A percentile compares a stretch with the other conserved stretches of the same genome.
Evolutionary conservation across 768 basidiomycete species (phyloP).

Genomic region (Lactarius trivialis): DNA sequence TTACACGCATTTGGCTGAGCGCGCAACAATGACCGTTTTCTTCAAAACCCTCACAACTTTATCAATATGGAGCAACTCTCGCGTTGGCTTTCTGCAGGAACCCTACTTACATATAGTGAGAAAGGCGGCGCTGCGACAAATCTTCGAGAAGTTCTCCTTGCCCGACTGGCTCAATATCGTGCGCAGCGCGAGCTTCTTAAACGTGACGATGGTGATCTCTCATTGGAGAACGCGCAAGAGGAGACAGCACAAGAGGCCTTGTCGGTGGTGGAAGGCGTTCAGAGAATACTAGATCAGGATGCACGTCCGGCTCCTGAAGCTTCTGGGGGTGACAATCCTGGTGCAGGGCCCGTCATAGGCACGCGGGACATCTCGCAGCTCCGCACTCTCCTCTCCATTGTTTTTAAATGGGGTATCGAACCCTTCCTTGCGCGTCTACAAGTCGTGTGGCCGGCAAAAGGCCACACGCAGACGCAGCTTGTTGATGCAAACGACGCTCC

Average conservation of each 20-base stretch:
- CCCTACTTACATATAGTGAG: constrained; percentile 18
- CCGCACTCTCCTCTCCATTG: constrained; percentile 56
- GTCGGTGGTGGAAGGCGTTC: constrained; percentile 18
- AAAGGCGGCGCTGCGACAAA: constrained; percentile 4
- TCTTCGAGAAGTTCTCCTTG: constrained; percentile 16
- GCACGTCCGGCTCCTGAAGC: neutral
- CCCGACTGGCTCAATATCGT: constrained; percentile 17
- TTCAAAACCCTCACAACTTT: neutral
- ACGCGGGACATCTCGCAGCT: constrained; percentile 59
- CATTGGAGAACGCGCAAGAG: constrained; percentile 17
- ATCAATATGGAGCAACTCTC: constrained; percentile 18
- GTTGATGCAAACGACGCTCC: constrained; percentile 40
- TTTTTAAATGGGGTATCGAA: constrained; percentile 67
- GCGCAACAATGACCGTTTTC: neutral
- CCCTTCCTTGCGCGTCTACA: constrained; percentile 43
- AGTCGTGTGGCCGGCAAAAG: constrained; percentile 35
- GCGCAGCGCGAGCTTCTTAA: constrained; percentile 14
- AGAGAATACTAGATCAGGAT: constrained; percentile 20
- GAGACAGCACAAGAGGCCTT: constrained; percentile 20
- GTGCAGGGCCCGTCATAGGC: constrained; percentile 41
- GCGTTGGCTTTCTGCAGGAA: constrained; percentile 10
- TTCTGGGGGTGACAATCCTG: neutral
- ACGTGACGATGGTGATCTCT: neutral
- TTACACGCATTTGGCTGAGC: neutral
- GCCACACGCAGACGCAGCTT: constrained; percentile 16